Conservation (phyloP, 257 asterid genomes). For the Cynanchum wilfordii region DNA sequence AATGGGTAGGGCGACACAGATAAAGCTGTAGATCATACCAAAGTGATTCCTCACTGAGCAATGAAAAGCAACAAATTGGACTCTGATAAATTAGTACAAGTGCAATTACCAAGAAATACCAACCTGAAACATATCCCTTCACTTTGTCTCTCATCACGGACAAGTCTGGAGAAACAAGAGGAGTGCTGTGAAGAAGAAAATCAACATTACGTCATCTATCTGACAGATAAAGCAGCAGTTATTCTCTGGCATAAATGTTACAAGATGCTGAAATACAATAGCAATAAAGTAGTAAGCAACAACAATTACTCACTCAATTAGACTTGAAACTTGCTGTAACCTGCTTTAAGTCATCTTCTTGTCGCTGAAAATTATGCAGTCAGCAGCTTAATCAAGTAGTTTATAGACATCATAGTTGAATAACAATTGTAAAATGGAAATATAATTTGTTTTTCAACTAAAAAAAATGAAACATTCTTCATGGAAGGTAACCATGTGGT, state of each 20-base stretch:
- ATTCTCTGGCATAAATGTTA: not conserved
- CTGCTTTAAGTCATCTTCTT: not conserved
- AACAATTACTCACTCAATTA: conserved; percentile 1
- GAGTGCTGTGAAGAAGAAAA: not conserved
- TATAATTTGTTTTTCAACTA: not conserved
- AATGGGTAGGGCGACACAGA: too few species aligned
- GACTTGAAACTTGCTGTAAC: not conserved
- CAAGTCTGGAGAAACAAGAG: not conserved
- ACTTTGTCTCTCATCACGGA: not conserved
- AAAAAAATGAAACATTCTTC: not conserved
- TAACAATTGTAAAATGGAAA: not conserved
- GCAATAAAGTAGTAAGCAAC: not conserved
- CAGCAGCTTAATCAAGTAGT: not conserved
- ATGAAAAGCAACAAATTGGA: not conserved
- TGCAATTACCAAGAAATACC: not conserved
- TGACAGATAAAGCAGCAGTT: not conserved
- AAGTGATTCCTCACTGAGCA: not conserved
- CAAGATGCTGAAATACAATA: not conserved
- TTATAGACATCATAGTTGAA: not conserved
- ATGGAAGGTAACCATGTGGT: not conserved
- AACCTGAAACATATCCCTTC: not conserved
- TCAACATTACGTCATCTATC: not conserved
- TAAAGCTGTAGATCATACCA: not conserved
- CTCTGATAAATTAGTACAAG: not conserved
- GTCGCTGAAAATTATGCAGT: conserved; percentile 2